Percentiles rank a stretch among this genome's conserved stretches.
phyloP scores from a whole-genome alignment of 768 basidiomycete genomes.

The Thelephora ganbajun region DNA sequence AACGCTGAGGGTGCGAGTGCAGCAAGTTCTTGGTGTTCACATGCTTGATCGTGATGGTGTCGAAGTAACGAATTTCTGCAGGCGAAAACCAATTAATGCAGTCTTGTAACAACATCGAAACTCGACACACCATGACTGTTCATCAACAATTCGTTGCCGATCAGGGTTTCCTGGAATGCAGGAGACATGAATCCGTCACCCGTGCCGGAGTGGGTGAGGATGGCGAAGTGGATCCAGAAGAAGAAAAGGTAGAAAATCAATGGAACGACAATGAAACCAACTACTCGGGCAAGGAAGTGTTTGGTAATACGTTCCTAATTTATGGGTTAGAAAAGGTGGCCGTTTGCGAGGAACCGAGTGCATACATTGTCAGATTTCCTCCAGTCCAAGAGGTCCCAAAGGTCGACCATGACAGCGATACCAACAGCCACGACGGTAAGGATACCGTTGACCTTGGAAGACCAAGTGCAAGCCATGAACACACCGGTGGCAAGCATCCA shows the following conservation, averaged over 20 bases:
- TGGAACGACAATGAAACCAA: constrained; percentile 82
- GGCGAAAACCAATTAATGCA: background rate
- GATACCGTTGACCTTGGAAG: constrained; percentile 95
- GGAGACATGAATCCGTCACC: constrained; percentile 98
- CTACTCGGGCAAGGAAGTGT: constrained; percentile 76
- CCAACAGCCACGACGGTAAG: constrained; percentile 85
- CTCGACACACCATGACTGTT: constrained; percentile 69
- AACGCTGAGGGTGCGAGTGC: constrained; percentile 84
- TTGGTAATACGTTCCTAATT: constrained; percentile 73
- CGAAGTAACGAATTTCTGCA: constrained; percentile 86
- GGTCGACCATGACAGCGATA: constrained; percentile 79
- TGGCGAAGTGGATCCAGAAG: constrained; percentile 90
- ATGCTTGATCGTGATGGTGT: constrained; percentile 77
- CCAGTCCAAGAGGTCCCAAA: constrained; percentile 88
- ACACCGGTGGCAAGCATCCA: constrained; percentile 86
- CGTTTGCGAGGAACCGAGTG: background rate
- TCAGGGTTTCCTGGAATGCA: constrained; percentile 90
- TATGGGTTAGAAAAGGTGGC: background rate
- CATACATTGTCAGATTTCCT: constrained; percentile 75
- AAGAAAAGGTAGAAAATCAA: constrained; percentile 84
- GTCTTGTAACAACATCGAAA: background rate
- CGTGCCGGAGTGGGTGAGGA: constrained; percentile 79
- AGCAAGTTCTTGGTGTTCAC: constrained; percentile 88
- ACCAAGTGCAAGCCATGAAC: constrained; percentile 93
- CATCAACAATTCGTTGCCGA: constrained; percentile 82